These are phyloP conservation scores for Pichia sp. DNA, from an alignment of 1,139 yeast genomes.

Conservation along the genomic window DNA sequence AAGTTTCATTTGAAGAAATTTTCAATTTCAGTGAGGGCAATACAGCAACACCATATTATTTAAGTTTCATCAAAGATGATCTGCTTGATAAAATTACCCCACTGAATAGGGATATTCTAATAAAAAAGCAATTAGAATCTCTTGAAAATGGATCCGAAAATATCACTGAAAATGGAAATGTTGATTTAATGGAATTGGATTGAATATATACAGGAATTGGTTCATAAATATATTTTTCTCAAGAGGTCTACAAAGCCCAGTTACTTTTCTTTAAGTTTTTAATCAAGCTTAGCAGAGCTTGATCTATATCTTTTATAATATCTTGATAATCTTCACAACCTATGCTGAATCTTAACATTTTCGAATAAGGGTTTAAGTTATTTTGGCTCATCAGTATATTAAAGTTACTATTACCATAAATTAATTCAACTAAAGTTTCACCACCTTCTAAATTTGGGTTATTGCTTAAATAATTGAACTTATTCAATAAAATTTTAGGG, in stretches of 20 bases:
- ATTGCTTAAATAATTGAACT: slow-evolving; percentile 65
- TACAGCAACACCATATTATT: slow-evolving; percentile 88
- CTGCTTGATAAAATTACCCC: slow-evolving; percentile 59
- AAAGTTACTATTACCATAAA: slow-evolving; percentile 25
- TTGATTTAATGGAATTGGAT: neutral
- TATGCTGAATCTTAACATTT: slow-evolving; percentile 63
- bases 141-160: neutral
- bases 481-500: slow-evolving; percentile 58
- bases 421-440: slow-evolving; percentile 85
- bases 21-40: slow-evolving; percentile 64
- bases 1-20: slow-evolving; percentile 68
- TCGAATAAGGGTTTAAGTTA: slow-evolving; percentile 13
- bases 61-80: slow-evolving; percentile 72
- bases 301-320: slow-evolving; percentile 56
- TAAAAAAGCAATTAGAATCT: slow-evolving; percentile 6
- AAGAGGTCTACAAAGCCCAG: too few species aligned
- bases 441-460: slow-evolving; percentile 90
- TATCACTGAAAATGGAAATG: neutral
- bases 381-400: neutral
- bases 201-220: neutral
- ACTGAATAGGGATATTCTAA: slow-evolving; percentile 37
- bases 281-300: slow-evolving; percentile 29
- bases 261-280: neutral
- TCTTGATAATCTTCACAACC: slow-evolving; percentile 78
- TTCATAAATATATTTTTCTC: too few species aligned